Conservation (phyloP, 306 rosid genomes). For the Albizia julibrissin region DNA sequence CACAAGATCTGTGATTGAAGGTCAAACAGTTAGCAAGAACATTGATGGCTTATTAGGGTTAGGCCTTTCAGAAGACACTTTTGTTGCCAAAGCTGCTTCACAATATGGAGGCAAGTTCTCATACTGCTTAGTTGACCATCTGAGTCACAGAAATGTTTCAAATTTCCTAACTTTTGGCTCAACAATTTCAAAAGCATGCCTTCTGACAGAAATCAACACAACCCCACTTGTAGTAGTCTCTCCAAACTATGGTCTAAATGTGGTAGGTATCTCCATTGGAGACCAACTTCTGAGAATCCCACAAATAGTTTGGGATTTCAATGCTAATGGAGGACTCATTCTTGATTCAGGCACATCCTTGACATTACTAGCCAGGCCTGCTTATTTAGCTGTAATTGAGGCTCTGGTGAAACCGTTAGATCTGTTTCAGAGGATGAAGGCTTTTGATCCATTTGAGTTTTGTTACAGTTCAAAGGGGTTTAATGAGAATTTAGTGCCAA, state of each 20-base stretch:
- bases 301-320: constrained; percentile 45
- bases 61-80: constrained; percentile 48
- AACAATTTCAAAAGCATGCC: not conserved
- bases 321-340: constrained; percentile 54
- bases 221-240: constrained; percentile 45
- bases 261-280: constrained; percentile 54
- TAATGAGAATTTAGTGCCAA: constrained; percentile 42
- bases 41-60: constrained; percentile 75
- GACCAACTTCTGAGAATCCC: constrained; percentile 53
- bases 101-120: constrained; percentile 61
- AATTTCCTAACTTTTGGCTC: constrained; percentile 58
- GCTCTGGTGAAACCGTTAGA: constrained; percentile 33
- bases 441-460: constrained; percentile 33
- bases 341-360: constrained; percentile 76
- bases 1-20: constrained; percentile 40
- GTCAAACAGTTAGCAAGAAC: constrained; percentile 23
- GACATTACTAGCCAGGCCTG: constrained; percentile 41
- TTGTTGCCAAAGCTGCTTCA: constrained; percentile 43
- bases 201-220: constrained; percentile 3
- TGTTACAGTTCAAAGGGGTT: constrained; percentile 56
- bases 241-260: constrained; percentile 50
- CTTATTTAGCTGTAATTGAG: constrained; percentile 41
- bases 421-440: not conserved
- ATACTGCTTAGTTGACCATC: constrained; percentile 80
- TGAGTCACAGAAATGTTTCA: constrained; percentile 48